These are phyloP conservation scores for Ascocoryne sarcoides DNA, from an alignment of 2,329 filamentous ascomycete species.

Conservation along the genomic window DNA sequence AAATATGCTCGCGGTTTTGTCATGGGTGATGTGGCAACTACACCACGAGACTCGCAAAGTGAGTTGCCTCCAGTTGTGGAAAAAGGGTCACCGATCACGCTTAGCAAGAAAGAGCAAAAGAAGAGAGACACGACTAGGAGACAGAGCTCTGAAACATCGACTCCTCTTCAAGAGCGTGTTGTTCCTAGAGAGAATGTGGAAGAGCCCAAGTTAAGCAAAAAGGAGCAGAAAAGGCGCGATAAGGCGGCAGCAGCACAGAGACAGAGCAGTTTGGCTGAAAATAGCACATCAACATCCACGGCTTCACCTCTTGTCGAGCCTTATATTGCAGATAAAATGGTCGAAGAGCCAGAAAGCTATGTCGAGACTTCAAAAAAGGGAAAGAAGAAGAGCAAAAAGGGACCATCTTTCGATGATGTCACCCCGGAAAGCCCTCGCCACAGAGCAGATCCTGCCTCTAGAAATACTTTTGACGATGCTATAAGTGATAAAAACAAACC, in stretches of 20 bases:
- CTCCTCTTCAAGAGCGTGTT: conserved; percentile 11
- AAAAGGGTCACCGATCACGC: conserved; percentile 25
- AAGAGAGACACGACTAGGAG: conserved; percentile 35
- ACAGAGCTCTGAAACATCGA: conserved; percentile 14
- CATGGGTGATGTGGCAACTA: conserved; percentile 39
- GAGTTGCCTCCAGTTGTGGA: conserved; percentile 26
- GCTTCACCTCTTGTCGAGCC: conserved; percentile 14
- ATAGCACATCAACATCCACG: conserved; percentile 4
- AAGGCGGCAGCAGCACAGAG: conserved; percentile 30
- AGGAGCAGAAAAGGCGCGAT: conserved; percentile 40
- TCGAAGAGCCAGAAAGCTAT: conserved; percentile 26
- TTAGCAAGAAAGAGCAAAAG: conserved; percentile 34
- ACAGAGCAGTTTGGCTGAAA: conserved; percentile 28
- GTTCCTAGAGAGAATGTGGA: conserved; percentile 12
- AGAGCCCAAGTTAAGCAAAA: conserved; percentile 36
- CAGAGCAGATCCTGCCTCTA: conserved; percentile 19
- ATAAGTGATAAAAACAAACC: conserved; percentile 31
- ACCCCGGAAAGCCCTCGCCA: conserved; percentile 1
- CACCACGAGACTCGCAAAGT: conserved; percentile 31
- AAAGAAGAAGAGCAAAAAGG: conserved; percentile 28
- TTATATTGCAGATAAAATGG: conserved; percentile 12
- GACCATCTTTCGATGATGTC: conserved; percentile 10
- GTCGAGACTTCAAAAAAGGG: conserved; percentile 25
- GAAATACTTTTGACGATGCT: conserved; percentile 27
- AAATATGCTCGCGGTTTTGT: conserved; percentile 33